Base-by-base conservation (phyloP, 2,329 filamentous ascomycete species). In the Ascochyta pisi region DNA sequence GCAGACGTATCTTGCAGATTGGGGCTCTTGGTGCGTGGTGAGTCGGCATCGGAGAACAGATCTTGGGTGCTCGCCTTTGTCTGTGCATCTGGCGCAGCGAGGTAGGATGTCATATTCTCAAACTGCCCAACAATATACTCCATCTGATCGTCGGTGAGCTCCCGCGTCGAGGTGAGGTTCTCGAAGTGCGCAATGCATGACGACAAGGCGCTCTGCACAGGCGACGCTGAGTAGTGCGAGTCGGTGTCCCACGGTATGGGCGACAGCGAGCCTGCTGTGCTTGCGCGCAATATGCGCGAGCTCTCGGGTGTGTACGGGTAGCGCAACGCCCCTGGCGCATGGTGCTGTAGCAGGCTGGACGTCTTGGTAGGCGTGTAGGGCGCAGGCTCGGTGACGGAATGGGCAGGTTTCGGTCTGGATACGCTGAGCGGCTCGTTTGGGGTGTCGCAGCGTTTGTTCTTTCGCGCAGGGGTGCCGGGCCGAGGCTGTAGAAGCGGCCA, bases 261-360 rank as follows among this genome's bases (percentile, higher is more conserved):
- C 10, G 66, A 65, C 8, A 62, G 54, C 34, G 46, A 58, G 39
- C 33, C 61, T 43, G n/a, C 41, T 23, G 54, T 63, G 26, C 54
- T 58, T 39, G 62, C 41, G 31, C 60, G 62, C 23, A 67, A 35
- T 16, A 66, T 63, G 52, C 63, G 64, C 23, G 65, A 64, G 56
- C 64, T 69, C 35, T 74, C 70, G 13, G 71, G 72, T 0, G 71
- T 73, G 54, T 72, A 73, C 5, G 69, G 72, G 50, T 73, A 73
- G 49, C 60, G 66, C 41, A 62, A 61, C 15, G 62, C 54, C 41
- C 57, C 65, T 22, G 52, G 45, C 10, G 42, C 38, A 34, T 66
- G 51, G 9, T 58, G 38, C 2, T 58, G 50, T 9, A 58, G 52
- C 7, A 56, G 55, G 41, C 44, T 60, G 35, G 58, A 53, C 8